Percentiles rank a stretch among this genome's conserved stretches.
These are phyloP conservation scores for Aethionema arabicum DNA, from an alignment of 345 rosid genomes.

Conservation along the genomic window DNA sequence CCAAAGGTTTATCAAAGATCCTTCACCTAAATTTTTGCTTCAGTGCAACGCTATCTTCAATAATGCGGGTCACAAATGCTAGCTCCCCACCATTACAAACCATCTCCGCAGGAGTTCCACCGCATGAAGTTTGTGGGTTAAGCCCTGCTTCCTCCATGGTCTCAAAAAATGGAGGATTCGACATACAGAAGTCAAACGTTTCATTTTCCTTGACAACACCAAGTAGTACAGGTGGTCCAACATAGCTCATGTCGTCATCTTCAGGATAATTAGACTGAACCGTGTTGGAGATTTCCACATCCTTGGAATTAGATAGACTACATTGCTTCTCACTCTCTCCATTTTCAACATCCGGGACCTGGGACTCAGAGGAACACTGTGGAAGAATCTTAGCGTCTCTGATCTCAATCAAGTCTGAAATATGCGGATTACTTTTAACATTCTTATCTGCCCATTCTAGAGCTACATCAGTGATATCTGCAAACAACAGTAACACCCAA, in stretches of 20 bases:
- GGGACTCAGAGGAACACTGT: conserved; percentile 23
- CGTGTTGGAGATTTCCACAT: conserved; percentile 16
- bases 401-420: conserved; percentile 67
- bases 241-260: conserved; percentile 35
- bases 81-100: conserved; percentile 87
- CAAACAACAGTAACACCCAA: conserved; percentile 26
- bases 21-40: conserved; percentile 61
- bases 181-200: conserved; percentile 92
- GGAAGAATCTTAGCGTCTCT: conserved; percentile 48
- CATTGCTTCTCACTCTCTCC: conserved; percentile 27
- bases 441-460: conserved; percentile 87
- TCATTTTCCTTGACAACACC: conserved; percentile 69
- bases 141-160: conserved; percentile 76
- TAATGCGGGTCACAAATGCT: conserved; percentile 69
- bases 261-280: conserved; percentile 28
- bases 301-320: conserved; percentile 20
- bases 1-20: background rate
- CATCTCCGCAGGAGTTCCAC: conserved; percentile 89
- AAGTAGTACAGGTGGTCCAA: conserved; percentile 54
- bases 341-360: background rate
- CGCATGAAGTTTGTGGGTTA: conserved; percentile 90
- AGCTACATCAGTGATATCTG: conserved; percentile 86
- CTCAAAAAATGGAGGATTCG: conserved; percentile 95
- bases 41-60: conserved; percentile 70
- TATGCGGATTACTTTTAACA: conserved; percentile 60